Evolutionary conservation across 305 asterid species (phyloP).

Genomic region (Solanum aculeatissimum): DNA sequence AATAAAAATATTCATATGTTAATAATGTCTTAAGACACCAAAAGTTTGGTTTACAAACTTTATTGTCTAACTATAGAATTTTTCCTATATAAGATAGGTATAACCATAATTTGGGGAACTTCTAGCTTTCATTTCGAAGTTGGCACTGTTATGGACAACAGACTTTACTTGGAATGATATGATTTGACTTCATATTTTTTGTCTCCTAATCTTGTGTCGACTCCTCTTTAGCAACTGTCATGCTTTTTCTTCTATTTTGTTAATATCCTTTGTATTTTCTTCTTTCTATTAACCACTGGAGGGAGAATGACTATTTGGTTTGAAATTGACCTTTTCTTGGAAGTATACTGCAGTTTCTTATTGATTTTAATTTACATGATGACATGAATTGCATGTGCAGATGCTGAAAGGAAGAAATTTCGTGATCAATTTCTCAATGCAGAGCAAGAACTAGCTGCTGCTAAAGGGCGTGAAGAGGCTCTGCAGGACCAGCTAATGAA

Average conservation of each 20-base stretch:
- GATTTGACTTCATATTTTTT: background rate
- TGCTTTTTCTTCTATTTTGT: background rate
- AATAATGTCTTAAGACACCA: background rate
- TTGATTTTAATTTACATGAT: slow-evolving; percentile 11
- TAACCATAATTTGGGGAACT: background rate
- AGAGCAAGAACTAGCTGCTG: slow-evolving; percentile 94
- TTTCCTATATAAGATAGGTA: background rate
- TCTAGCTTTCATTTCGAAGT: background rate
- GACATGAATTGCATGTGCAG: slow-evolving; percentile 26
- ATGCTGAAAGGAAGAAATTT: slow-evolving; percentile 62
- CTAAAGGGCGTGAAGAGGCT: slow-evolving; percentile 66
- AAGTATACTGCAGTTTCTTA: background rate
- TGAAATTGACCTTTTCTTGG: background rate
- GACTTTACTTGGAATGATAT: background rate
- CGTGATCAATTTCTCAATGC: slow-evolving; percentile 50
- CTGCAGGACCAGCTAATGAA: slow-evolving; percentile 63
- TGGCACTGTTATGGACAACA: background rate
- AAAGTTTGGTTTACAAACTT: background rate
- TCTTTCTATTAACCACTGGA: background rate
- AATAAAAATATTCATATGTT: background rate
- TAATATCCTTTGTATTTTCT: slow-evolving; percentile 2
- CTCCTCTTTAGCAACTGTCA: background rate
- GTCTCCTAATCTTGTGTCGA: background rate
- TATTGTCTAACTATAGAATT: background rate
- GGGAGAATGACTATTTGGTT: background rate